Conservation (phyloP, 2,329 filamentous ascomycete species). For the Amylocarpus encephaloides region DNA sequence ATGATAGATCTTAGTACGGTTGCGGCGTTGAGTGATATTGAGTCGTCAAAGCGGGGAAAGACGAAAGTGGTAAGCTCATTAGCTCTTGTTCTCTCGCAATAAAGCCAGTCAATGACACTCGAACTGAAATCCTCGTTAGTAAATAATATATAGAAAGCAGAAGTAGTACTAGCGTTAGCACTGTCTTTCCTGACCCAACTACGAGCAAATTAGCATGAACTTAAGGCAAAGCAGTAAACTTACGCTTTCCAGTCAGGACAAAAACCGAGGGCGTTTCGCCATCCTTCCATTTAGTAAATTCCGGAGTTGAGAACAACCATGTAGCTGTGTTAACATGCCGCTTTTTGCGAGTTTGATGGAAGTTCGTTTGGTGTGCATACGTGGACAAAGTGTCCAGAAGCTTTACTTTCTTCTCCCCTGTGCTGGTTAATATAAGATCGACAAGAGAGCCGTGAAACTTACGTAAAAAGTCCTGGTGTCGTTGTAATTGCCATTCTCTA, state of each 20-base stretch:
- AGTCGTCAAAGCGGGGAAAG: background rate
- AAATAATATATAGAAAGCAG: background rate
- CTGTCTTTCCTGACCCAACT: background rate
- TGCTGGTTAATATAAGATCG: background rate
- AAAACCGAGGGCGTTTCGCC: background rate
- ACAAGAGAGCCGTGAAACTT: too few species aligned
- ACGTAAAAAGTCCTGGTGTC: too few species aligned
- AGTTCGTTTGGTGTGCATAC: background rate
- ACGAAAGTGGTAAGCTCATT: background rate
- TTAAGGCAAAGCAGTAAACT: background rate
- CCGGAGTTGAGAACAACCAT: background rate
- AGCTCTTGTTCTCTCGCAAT: background rate
- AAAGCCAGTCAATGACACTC: background rate
- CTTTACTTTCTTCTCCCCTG: background rate
- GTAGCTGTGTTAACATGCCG: background rate
- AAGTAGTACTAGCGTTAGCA: background rate
- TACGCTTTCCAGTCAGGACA: background rate
- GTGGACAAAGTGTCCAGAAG: background rate
- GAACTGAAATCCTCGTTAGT: background rate
- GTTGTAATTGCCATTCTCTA: too few species aligned
- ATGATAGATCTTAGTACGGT: background rate
- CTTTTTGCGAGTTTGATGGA: background rate
- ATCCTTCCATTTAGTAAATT: background rate
- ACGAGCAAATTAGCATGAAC: background rate
- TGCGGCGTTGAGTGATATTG: background rate